Base-by-base conservation (phyloP, 352 stramenopile species). In the Pythium brassicae region DNA sequence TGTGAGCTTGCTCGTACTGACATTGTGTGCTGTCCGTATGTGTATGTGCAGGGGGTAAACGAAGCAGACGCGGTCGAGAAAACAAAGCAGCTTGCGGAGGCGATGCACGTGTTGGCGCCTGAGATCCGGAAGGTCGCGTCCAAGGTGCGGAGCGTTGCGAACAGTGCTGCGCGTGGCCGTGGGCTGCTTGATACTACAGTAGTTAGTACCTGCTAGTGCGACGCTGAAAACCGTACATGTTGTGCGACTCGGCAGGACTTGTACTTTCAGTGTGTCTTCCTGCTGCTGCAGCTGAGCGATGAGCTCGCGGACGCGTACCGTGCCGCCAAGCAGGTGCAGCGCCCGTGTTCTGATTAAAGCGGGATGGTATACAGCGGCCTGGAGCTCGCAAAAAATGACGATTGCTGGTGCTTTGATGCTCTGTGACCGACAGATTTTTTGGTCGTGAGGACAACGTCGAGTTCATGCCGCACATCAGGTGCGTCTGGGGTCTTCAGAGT, bases 211-310 rank as follows among this genome's bases (percentile, higher is more conserved):
- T n/a, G n/a, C n/a, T n/a, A n/a, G n/a, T n/a, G n/a, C n/a, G n/a
- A n/a, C n/a, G n/a, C n/a, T n/a, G n/a, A n/a, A n/a, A n/a, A n/a
- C n/a, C 27, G 5, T 7, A 19, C n/a, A 14, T 11, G 26, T 35
- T 44, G 15, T 22, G 37, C 39, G 19, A 19, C 15, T 8, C 15
- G n/a, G 32, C 26, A 60, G 54, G 34, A 54, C 14, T 60, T 87
- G 20, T 89, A 80, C 60, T 89, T 85, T 52, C 76, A 87, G 62
- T 89, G 78, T 46, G 78, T 89, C 22, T 87, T 87, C 51, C 72
- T 68, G 27, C 52, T 84, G 22, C 48, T 89, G 35, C 58, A 59
- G 46, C 57, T 82, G 42, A 73, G 65, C 27, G 59, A 60, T 22
- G 65, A 76, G 37, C 63, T 89, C 14, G 43, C n/a, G 0, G 40